Base-by-base conservation (phyloP, 306 rosid genomes). In the Dryas octopetala region DNA sequence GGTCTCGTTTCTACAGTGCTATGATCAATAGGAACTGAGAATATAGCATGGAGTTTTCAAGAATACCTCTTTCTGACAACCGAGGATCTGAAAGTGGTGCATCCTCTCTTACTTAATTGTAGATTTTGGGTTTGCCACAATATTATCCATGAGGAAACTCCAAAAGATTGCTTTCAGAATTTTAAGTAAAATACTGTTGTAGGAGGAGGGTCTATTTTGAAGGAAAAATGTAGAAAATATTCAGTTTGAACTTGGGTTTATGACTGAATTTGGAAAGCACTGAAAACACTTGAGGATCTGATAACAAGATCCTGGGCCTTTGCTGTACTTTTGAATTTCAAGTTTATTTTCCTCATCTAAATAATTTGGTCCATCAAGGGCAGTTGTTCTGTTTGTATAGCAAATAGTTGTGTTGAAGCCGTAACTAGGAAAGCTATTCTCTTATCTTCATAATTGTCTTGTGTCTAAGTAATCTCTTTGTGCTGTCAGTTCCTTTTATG, bases 1-100 rank as follows among this genome's bases (percentile, higher is more conserved):
- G 58, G 74, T 76, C 45, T 74, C 79, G 45, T 74, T 59, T 62
- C 67, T 44, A 47, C 70, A 71, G 47, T 82, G 64, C 16, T 78
- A 44, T 49, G 57, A 40, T 60, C 15, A 7, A 10, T 23, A 32
- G 17, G 17, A 51, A 60, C 43, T 14, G 73, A 57, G 19, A 43
- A 16, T 53, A 46, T 45, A 16, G 57, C 67, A 6, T 52, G 49
- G 23, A 78, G 28, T 28, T 71, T 62, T 44, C 23, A 57, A 43
- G 43, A 71, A 10, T 44, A 55, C 44, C 8, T 57, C 40, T 71
- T 44, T 19, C 53, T 55, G 53, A 43, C 52, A 12, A 44, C 53
- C 16, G 32, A 43, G 51, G 17, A 63, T 54, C 54, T 9, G 11
- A 23, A 19, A 44, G 45, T 23, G 66, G 14, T 57, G 57, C 10